Percentiles rank a stretch among this genome's conserved stretches.
Evolutionary conservation across 2,329 filamentous ascomycete species (phyloP).

Genomic region (Nigrospora osmanthi): DNA sequence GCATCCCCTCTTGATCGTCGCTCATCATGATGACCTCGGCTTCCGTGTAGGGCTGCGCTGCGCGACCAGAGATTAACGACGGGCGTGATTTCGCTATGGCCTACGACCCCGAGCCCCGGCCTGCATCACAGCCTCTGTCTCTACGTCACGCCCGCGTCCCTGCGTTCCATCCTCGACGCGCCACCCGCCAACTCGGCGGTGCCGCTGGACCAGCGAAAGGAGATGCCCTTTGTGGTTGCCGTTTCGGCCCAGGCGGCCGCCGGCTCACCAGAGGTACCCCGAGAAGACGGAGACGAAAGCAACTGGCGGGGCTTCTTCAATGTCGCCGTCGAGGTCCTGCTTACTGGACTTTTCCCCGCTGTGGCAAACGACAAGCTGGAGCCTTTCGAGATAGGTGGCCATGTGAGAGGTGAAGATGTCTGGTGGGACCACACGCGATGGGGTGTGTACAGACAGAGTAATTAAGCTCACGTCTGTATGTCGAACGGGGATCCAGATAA

Average conservation of each 20-base stretch:
- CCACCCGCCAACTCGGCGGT: conserved; percentile 5
- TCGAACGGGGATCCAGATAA: too few species aligned
- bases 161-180: conserved; percentile 7
- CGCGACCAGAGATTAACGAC: too few species aligned
- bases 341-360: conserved; percentile 5
- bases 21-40: too few species aligned
- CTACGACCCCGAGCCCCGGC: too few species aligned
- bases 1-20: too few species aligned
- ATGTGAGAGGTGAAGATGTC: conserved; percentile 7
- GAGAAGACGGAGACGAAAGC: conserved; percentile 2
- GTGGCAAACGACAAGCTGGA: conserved; percentile 3
- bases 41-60: too few species aligned
- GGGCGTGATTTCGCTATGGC: too few species aligned
- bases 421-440: conserved; percentile 8
- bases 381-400: conserved; percentile 5
- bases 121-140: too few species aligned
- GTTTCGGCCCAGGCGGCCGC: conserved; percentile 5
- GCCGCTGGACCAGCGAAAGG: conserved; percentile 4
- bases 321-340: conserved; percentile 8
- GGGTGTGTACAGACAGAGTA: conserved; percentile 1
- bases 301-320: conserved; percentile 10
- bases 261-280: neutral
- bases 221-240: conserved; percentile 9
- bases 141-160: neutral
- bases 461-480: too few species aligned